Percentiles rank a stretch among this genome's conserved stretches.
Evolutionary conservation across 179 eudicot species (phyloP).

Genomic region (Silene noctiflora): DNA sequence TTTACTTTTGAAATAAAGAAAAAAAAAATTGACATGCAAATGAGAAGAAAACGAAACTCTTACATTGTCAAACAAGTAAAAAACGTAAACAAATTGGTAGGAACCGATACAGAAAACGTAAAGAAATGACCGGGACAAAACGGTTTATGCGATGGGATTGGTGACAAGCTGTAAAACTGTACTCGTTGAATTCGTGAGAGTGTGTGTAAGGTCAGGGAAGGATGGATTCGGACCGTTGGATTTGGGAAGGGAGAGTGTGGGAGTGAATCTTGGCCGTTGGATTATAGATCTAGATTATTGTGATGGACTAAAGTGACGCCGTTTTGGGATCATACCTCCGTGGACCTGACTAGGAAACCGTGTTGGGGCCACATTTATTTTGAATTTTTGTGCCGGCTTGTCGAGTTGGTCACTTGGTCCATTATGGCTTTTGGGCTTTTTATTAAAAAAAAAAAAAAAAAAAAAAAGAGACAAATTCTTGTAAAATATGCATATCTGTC

Average conservation of each 20-base stretch:
- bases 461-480: too few species aligned
- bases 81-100: too few species aligned
- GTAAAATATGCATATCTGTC: too few species aligned
- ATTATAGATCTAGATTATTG: neutral
- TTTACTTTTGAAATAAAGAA: too few species aligned
- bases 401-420: neutral
- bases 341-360: slow-evolving; percentile 11
- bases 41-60: too few species aligned
- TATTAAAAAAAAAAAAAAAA: too few species aligned
- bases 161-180: slow-evolving; percentile 24
- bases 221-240: slow-evolving; percentile 11
- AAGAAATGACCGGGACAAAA: too few species aligned
- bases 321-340: neutral
- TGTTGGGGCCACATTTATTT: neutral
- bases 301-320: neutral
- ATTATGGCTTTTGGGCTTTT: neutral
- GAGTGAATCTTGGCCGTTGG: neutral
- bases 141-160: neutral
- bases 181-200: slow-evolving; percentile 13
- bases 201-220: neutral
- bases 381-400: neutral
- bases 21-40: too few species aligned
- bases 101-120: too few species aligned
- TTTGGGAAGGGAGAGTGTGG: slow-evolving; percentile 1
- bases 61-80: too few species aligned